A percentile compares a stretch with the other conserved stretches of the same genome.
Evolutionary conservation across 1,284 basidiomycete species (phyloP).

Genomic region (Caloboletus inedulis): DNA sequence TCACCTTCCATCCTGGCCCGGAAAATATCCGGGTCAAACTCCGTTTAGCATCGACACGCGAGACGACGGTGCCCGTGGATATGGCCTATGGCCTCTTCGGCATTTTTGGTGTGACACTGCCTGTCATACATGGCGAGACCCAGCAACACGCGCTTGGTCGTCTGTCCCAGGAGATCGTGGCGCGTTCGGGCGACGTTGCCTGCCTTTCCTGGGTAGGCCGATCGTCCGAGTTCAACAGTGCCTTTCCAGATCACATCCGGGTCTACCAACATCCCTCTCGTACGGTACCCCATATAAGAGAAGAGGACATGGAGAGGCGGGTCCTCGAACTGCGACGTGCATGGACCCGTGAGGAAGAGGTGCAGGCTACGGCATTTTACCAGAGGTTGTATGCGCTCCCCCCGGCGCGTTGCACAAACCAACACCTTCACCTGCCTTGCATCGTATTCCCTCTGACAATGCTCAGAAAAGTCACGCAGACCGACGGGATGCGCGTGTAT

Average conservation of each 20-base stretch:
- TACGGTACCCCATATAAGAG: constrained; percentile 7
- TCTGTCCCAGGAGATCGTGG: constrained; percentile 21
- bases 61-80: constrained; percentile 23
- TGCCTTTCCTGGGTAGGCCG: constrained; percentile 22
- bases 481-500: constrained; percentile 4
- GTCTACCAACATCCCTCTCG: constrained; percentile 11
- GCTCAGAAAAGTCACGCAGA: neutral
- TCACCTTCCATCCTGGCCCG: constrained; percentile 15
- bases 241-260: constrained; percentile 21
- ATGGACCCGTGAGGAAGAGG: constrained; percentile 2
- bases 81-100: constrained; percentile 27
- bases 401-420: constrained; percentile 5
- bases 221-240: constrained; percentile 26
- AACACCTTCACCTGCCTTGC: constrained; percentile 18
- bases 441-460: constrained; percentile 14
- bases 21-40: constrained; percentile 19
- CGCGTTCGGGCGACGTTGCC: constrained; percentile 19
- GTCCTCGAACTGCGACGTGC: neutral
- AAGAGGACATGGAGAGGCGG: constrained; percentile 4
- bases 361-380: constrained; percentile 6
- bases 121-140: constrained; percentile 20
- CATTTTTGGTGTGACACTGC: constrained; percentile 21
- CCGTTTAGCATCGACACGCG: constrained; percentile 22
- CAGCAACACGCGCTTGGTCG: constrained; percentile 23
- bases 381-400: neutral